Evolutionary conservation across 2,329 filamentous ascomycete species (phyloP), one percentile per base, ranked within the genome.

Genomic region (Phyllosticta citribraziliensis): DNA sequence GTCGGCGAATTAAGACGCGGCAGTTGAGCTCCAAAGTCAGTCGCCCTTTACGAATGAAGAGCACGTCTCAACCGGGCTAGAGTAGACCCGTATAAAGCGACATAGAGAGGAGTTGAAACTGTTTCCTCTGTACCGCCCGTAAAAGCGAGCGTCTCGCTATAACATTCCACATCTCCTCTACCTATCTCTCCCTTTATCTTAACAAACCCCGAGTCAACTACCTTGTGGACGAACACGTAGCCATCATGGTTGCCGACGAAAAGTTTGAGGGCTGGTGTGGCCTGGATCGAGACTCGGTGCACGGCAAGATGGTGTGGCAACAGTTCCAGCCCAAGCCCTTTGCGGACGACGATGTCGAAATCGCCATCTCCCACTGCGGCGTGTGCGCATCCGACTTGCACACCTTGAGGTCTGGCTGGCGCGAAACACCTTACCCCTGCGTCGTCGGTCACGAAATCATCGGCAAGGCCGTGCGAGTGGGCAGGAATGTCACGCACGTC

Each of bases 251-350:
- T 14, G 14, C 33, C 24, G 52, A 59, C 22, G 20, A 54, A 35
- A 55, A 54, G 6, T 59, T 59, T 22, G 57, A 59, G 35, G 57
- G 82, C 67, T 84, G 82, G 82, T 73, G 83, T 65, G 82, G 79
- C 67, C 76, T 79, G 40, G 79, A 80, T 70, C 67, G 74, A 40
- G 71, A 72, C 62, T 71, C 80, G 9, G 78, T 73, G 30, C 68
- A 82, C 56, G 82, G 82, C 62, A 81, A 81, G 58, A 80, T 84
- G 76, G 75, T 74, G 33, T 82, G 80, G 80, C 73, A 78, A 40
- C 70, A 74, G 11, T 79, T 76, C 64, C 64, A 68, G 12, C 75
- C 75, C 5, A 78, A 78, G 64, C 70, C 74, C 2, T 79, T 73
- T 62, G 64, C 66, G 35, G 70, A 73, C 60, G 68, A 66, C 60